phyloP scores from a whole-genome alignment of 768 basidiomycete species.

The Royoungia palumana region DNA sequence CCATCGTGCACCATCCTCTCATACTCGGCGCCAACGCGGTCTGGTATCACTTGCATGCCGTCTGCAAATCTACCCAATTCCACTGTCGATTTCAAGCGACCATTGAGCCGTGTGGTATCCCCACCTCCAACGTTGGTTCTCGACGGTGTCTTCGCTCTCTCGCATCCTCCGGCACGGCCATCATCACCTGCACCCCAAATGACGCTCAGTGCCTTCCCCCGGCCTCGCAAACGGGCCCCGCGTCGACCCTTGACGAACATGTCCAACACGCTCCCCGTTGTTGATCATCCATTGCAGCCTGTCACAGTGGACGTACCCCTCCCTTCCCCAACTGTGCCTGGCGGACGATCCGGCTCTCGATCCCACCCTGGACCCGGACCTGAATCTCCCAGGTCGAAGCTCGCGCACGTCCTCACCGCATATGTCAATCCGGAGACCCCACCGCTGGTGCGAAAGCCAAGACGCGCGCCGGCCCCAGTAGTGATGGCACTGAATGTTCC shows the following conservation, averaged over 20 bases:
- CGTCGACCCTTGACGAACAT: not conserved
- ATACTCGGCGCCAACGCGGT: not conserved
- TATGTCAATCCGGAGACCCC: not conserved
- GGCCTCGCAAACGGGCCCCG: conserved; percentile 1
- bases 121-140: conserved; percentile 18
- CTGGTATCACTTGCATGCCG: not conserved
- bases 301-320: not conserved
- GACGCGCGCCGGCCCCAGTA: not conserved
- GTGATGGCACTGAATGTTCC: too few relatives aligned
- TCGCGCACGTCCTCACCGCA: conserved; percentile 16
- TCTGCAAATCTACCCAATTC: not conserved
- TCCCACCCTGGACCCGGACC: not conserved
- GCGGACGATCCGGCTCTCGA: not conserved
- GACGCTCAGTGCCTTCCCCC: not conserved
- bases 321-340: not conserved
- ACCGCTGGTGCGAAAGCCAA: not conserved
- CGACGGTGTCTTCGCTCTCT: conserved; percentile 22
- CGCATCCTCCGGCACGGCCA: not conserved
- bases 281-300: not conserved
- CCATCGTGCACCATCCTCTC: not conserved
- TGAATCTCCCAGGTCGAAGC: conserved; percentile 22
- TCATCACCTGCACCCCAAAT: not conserved
- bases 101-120: not conserved
- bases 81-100: not conserved
- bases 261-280: not conserved